phyloP scores from a whole-genome alignment of 768 basidiomycete genomes.

The Leccinum subtestaceum region DNA sequence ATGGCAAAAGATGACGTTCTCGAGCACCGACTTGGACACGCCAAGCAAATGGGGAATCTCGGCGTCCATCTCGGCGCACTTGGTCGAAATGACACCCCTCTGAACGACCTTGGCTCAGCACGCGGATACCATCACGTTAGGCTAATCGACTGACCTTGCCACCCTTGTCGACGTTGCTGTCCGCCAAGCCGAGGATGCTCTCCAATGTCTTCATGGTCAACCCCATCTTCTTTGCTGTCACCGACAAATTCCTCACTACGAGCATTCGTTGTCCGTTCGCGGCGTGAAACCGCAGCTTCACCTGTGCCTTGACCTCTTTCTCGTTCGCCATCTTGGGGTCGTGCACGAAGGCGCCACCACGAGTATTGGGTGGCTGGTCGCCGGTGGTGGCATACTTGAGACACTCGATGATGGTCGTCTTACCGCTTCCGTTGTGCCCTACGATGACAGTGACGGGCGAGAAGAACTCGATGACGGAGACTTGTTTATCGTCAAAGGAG shows the following conservation, averaged over 20 bases:
- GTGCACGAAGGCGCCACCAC: constrained; percentile 97
- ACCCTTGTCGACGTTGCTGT: constrained; percentile 60
- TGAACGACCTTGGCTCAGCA: constrained; percentile 30
- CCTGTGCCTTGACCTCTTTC: constrained; percentile 98
- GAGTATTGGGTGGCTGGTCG: constrained; percentile 95
- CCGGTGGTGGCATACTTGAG: constrained; percentile 99
- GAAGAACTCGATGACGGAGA: constrained; percentile 95
- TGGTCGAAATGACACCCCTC: constrained; percentile 91
- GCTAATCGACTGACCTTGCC: constrained; percentile 59
- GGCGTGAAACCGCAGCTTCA: constrained; percentile 89
- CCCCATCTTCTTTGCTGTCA: constrained; percentile 89
- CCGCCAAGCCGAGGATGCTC: constrained; percentile 76
- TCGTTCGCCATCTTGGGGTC: constrained; percentile 99
- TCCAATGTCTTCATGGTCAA: constrained; percentile 98
- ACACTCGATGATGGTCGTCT: constrained; percentile 99
- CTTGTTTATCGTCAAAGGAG: constrained; percentile 93
- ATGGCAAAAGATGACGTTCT: constrained; percentile 99
- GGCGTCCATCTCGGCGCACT: constrained; percentile 93
- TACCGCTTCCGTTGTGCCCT: constrained; percentile 97
- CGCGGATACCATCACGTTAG: too few species aligned
- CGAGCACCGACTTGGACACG: constrained; percentile 96
- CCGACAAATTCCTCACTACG: constrained; percentile 85
- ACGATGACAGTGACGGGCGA: constrained; percentile 97
- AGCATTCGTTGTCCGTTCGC: constrained; percentile 90
- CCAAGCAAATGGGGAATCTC: constrained; percentile 93